Conservation (phyloP, 2,329 filamentous ascomycete species). For the Helotiales sp. region DNA sequence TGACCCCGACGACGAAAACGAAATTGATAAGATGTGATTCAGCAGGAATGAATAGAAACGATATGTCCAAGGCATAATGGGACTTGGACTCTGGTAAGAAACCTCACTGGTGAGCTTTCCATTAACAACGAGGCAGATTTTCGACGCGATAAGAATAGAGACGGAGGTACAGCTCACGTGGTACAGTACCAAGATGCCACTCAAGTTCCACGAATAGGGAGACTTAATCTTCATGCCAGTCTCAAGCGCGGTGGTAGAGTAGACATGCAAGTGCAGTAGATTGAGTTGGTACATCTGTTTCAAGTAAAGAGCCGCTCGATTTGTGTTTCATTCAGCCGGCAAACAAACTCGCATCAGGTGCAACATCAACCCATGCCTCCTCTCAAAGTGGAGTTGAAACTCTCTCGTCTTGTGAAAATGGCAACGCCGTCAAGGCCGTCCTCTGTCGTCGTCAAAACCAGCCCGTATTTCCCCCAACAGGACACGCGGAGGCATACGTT, state of each 20-base stretch:
- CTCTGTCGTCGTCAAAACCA: background rate
- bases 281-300: constrained; percentile 4
- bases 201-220: constrained; percentile 2
- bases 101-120: background rate
- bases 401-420: background rate
- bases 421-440: background rate
- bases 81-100: background rate
- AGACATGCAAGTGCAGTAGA: background rate
- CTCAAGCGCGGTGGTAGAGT: background rate
- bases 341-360: background rate
- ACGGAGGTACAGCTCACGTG: background rate
- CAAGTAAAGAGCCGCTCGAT: background rate
- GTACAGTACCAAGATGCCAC: background rate
- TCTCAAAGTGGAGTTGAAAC: background rate
- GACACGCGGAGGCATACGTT: background rate
- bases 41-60: background rate
- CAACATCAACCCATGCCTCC: background rate
- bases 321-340: background rate
- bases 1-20: background rate
- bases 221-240: background rate
- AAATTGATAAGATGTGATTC: background rate
- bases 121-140: background rate
- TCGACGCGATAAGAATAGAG: background rate
- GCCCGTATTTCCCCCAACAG: background rate
- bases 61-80: background rate